Conservation (phyloP, 148 eudicot species). For the Vaccinium corymbosum region DNA sequence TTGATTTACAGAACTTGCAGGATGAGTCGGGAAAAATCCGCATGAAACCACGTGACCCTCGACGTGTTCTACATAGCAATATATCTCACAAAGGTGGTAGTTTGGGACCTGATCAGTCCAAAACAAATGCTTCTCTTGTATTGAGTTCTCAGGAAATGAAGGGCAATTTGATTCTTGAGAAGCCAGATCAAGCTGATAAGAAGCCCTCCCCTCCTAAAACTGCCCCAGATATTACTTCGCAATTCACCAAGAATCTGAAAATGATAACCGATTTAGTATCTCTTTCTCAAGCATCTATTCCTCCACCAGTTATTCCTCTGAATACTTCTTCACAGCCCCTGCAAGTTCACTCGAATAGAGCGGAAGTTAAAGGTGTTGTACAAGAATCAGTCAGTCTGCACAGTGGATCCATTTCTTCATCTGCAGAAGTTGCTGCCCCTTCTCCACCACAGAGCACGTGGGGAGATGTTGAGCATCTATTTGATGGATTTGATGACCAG, state of each 20-base stretch:
- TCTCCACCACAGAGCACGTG: conserved; percentile 56
- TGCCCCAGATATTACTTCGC: conserved; percentile 71
- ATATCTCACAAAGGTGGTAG: conserved; percentile 31
- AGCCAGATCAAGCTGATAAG: conserved; percentile 38
- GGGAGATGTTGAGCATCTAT: conserved; percentile 85
- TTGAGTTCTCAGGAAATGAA: conserved; percentile 32
- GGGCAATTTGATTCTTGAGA: conserved; percentile 33
- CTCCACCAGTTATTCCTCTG: conserved; percentile 33
- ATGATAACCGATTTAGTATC: conserved; percentile 69
- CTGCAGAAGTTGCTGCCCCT: conserved; percentile 47
- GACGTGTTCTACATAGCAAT: conserved; percentile 64
- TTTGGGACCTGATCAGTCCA: conserved; percentile 40
- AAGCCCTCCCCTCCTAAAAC: conserved; percentile 32
- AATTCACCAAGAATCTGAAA: conserved; percentile 66
- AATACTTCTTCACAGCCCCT: conserved; percentile 34
- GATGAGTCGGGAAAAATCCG: conserved; percentile 65
- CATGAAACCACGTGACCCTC: conserved; percentile 97
- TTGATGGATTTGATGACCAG: conserved; percentile 81
- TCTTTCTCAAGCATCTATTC: conserved; percentile 42
- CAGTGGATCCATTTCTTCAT: conserved; percentile 34
- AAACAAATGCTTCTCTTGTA: conserved; percentile 26
- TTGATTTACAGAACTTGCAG: conserved; percentile 43
- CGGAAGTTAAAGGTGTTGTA: conserved; percentile 23
- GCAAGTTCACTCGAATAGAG: conserved; percentile 30
- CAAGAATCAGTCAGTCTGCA: conserved; percentile 29